Evolutionary conservation across 495 filamentous ascomycete species (phyloP), one percentile per base, ranked within the genome.

Genomic region (Penicillium maclennaniae): DNA sequence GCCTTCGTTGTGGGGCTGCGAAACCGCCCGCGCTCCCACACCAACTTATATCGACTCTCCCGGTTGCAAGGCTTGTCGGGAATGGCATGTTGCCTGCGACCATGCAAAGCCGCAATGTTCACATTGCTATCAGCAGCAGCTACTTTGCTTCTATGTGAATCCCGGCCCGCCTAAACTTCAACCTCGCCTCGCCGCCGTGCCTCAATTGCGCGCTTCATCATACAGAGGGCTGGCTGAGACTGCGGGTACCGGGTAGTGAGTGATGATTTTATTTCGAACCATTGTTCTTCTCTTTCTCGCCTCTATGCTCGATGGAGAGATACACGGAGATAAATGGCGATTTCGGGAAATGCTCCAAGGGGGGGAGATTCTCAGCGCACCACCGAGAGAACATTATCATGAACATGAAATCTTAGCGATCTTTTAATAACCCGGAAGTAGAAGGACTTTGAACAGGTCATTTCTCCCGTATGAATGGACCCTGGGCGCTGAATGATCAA

Each of bases 131-230:
- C 58, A 72, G 16, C 57, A 74, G 45, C 71, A 74, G 47, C 48
- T 70, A 15, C 47, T 72, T 6, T 74, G 71, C 55, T 74, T 74
- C 43, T 74, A 74, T 41, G 67, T 72, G 14, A 21, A 28, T 53
- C 49, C 49, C 16, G 49, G 25, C 7, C 14, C 14, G 41, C 34
- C 25, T 1, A 31, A 20, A 14, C 55, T 19, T 16, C 41, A 51
- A 23, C 2, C 2, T 5, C 23, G 23, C 23, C 23, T 23, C 23
- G 26, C 4, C 19, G n/a, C 43, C 50, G 14, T 28, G 39, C 28
- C 9, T 34, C 31, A 12, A 36, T 20, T 20, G 7, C 4, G 21
- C 37, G 15, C 38, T n/a, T 9, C 38, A 19, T 1, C 8, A 4
- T 14, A 12, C 14, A 12, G 27, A 31, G 10, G 31, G 31, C 31